These are phyloP conservation scores for Rhazya stricta DNA, from an alignment of 257 asterid species.

Conservation along the genomic window DNA sequence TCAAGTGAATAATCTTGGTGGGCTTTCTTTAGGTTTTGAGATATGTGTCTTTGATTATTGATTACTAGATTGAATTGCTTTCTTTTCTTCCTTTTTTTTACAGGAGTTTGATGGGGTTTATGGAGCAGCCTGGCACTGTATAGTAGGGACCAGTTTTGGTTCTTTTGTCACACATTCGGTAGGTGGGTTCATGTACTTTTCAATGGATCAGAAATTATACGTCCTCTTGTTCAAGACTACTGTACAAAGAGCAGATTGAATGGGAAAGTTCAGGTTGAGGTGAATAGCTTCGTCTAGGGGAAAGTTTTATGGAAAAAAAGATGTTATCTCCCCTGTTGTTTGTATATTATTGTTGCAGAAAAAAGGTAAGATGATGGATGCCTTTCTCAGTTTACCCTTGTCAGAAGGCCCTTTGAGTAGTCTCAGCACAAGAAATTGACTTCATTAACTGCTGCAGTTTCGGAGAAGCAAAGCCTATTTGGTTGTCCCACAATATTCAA, in stretches of 20 bases:
- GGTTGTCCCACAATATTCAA: background rate
- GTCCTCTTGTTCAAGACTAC: slow-evolving; percentile 34
- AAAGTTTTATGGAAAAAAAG: slow-evolving; percentile 17
- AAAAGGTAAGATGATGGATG: slow-evolving; percentile 20
- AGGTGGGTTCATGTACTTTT: slow-evolving; percentile 35
- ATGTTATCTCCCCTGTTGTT: slow-evolving; percentile 21
- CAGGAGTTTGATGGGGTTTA: slow-evolving; percentile 37
- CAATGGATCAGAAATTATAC: slow-evolving; percentile 34
- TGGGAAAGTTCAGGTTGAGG: slow-evolving; percentile 20
- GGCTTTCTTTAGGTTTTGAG: background rate
- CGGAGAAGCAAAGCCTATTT: background rate
- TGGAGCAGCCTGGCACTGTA: slow-evolving; percentile 43
- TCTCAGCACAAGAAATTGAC: slow-evolving; percentile 6
- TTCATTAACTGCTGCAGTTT: background rate
- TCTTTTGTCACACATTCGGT: slow-evolving; percentile 36
- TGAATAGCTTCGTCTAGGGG: slow-evolving; percentile 20
- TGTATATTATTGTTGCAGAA: slow-evolving; percentile 33
- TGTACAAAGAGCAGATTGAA: slow-evolving; percentile 66
- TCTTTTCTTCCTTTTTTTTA: background rate
- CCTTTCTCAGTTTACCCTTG: slow-evolving; percentile 15
- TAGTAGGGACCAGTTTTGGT: slow-evolving; percentile 37
- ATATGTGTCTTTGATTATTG: background rate
- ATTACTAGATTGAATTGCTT: background rate
- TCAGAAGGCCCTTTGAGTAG: slow-evolving; percentile 14
- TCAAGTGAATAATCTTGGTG: slow-evolving; percentile 1